Evolutionary conservation across 108 stramenopile genomes (phyloP).

Genomic region (Nannochloropsis gaditana): DNA sequence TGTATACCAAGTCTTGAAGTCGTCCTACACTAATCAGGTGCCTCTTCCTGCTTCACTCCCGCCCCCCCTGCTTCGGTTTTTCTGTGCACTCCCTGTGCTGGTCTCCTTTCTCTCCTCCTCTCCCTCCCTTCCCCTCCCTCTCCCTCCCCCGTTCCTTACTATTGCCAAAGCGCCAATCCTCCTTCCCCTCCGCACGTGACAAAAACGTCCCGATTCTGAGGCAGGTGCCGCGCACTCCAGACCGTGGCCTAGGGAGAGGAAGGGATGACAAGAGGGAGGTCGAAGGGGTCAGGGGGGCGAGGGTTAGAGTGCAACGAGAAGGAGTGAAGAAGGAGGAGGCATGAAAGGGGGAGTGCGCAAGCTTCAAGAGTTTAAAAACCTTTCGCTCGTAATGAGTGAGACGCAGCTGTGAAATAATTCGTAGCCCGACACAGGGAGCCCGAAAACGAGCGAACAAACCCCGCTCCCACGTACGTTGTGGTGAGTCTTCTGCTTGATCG

Average conservation of each 20-base stretch:
- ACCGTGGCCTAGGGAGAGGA: neutral
- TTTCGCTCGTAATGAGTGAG: neutral
- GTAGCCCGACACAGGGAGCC: too few species aligned
- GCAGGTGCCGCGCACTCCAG: neutral
- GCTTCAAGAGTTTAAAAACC: neutral
- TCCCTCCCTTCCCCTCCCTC: neutral
- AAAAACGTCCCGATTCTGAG: neutral
- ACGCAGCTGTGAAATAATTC: neutral
- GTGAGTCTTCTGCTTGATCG: neutral
- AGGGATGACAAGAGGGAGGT: neutral
- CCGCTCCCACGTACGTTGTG: neutral
- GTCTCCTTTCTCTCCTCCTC: neutral
- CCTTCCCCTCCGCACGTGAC: neutral
- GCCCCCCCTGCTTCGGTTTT: neutral
- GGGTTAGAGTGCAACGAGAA: too few species aligned
- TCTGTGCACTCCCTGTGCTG: too few species aligned
- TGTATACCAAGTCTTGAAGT: neutral
- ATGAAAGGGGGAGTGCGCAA: neutral
- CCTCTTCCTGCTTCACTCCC: neutral
- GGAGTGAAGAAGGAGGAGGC: neutral
- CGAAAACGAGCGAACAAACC: too few species aligned
- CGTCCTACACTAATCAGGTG: neutral
- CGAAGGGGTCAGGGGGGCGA: too few species aligned
- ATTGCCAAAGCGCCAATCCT: neutral
- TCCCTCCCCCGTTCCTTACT: neutral